Evolutionary conservation across 1,284 basidiomycete genomes (phyloP), one percentile per base, ranked within the genome.

Genomic region (Athelia sp.): DNA sequence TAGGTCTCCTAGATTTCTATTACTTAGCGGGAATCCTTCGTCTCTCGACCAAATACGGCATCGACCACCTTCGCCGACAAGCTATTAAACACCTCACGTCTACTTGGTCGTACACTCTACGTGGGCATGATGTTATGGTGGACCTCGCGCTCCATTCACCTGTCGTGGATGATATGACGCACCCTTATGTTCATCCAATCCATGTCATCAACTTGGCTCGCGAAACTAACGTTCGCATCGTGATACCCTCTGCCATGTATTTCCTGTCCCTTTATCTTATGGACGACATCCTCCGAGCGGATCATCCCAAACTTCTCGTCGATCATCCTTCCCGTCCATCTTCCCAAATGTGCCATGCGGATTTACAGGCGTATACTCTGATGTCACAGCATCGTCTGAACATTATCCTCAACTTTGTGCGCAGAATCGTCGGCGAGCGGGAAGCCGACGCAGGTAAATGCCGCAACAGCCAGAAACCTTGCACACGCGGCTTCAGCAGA

Each of bases 181-280:
- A 78, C 56, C 81, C 81, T 6, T 80, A 75, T 53, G 76, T 76
- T 23, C 81, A 84, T 57, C 81, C 80, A 9, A 58, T 84, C 19
- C 78, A 79, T 56, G 74, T 82, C 40, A 70, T 84, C 50, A 79
- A 80, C 52, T 72, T 82, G 46, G 78, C 78, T 8, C 69, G 72
- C 46, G 77, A 81, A 57, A 71, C 69, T n/a, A 68, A 81, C 55
- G 67, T 76, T 17, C 65, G 62, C 23, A 61, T 78, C 46, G 54
- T 82, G 45, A 51, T 81, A 17, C 80, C 80, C 4, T 73, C 78
- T 8, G 75, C 72, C 6, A 52, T 81, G 18, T 83, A 82, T 56
- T 81, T 82, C 62, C 72, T 83, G 32, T 81, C 79, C 14, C 61
- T 81, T 11, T 82, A 83, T 56, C 70, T 72, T 4, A 65, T 83